Percentiles rank a stretch among this genome's conserved stretches.
Conservation (phyloP, 805 yeast species). For the Monosporozyma unispora region DNA sequence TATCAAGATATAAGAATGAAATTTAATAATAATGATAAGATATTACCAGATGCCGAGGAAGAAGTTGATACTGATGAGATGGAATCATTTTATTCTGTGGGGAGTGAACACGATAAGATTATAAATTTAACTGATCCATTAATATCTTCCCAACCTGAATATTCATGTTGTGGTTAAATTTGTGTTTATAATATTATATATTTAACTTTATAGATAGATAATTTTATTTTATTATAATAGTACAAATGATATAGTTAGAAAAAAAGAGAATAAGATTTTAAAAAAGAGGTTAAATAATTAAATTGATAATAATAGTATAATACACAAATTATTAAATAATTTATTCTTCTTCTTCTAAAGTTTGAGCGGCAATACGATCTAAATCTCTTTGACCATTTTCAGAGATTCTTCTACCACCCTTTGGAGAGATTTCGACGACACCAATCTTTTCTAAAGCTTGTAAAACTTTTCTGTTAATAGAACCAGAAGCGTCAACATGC, state of each 20-base stretch:
- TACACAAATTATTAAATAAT: conserved; percentile 10
- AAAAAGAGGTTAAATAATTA: background rate
- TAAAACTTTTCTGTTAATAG: conserved; percentile 96
- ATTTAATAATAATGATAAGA: background rate
- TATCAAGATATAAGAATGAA: conserved; percentile 24
- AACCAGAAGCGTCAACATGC: conserved; percentile 99
- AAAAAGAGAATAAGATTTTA: no score
- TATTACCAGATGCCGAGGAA: background rate
- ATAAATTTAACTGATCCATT: background rate
- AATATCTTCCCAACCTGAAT: background rate
- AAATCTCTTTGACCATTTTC: conserved; percentile 99
- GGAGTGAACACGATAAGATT: background rate
- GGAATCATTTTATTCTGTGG: background rate
- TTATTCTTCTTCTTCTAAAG: conserved; percentile 81
- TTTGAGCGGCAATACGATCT: conserved; percentile 99
- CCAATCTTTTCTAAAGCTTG: conserved; percentile 98
- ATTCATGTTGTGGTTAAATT: background rate
- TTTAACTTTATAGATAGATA: no score
- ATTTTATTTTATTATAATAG: no score
- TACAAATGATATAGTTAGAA: no score
- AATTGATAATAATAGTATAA: background rate
- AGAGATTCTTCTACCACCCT: conserved; percentile 99
- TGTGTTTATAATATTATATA: no score
- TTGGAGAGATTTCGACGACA: conserved; percentile 89
- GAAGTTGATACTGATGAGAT: background rate